Evolutionary conservation across 2,329 filamentous ascomycete genomes (phyloP), one percentile per base, ranked within the genome.

Genomic region (Xylaria sp.): DNA sequence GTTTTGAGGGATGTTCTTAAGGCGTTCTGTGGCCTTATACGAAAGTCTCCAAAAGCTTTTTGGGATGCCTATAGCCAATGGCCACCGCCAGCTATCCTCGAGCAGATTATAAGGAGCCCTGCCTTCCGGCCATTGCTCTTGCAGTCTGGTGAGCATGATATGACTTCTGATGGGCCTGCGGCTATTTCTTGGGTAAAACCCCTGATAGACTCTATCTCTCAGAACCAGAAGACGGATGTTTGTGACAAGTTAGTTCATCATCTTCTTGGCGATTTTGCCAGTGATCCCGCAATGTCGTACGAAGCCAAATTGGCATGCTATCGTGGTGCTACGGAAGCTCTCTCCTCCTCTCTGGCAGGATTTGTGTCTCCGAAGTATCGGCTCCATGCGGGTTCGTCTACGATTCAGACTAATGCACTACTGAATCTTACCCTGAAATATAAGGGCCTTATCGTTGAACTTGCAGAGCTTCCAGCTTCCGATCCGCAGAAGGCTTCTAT

Each of bases 1-100:
- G 85, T 90, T 21, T 81, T 96, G 60, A 81, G 87, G 11, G 83
- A 88, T 60, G 81, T 95, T 15, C 82, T 96, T 46, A 86, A 87
- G 58, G 87, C 89, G 1, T 84, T 97, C 63, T 86, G 85, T 44
- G 81, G 81, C 11, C 83, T 97, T 15, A 80, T 97, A 54, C 85
- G 88, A 66, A 93, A 91, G 69, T 90, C 91, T 0, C 85, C 92
- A 0, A 85, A 85, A 56, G 90, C 91, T 44, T 95, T 97, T 69
- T 97, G 94, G 94, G 90, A 92, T 69, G 89, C 92, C 1, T 89
- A 96, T 78, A 89, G 90, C 52, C 86, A 92, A 29, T 91, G 94
- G 52, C 90, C 91, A 0, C 90, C 92, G 3, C 88, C 88, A 41
- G 87, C 89, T 33, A 87, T 98, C 48, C 87, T 92, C n/a, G 93